A percentile compares a stretch with the other conserved stretches of the same genome.
These are phyloP conservation scores for Penicillium corylophilum DNA, from an alignment of 2,329 filamentous ascomycete genomes.

Conservation along the genomic window DNA sequence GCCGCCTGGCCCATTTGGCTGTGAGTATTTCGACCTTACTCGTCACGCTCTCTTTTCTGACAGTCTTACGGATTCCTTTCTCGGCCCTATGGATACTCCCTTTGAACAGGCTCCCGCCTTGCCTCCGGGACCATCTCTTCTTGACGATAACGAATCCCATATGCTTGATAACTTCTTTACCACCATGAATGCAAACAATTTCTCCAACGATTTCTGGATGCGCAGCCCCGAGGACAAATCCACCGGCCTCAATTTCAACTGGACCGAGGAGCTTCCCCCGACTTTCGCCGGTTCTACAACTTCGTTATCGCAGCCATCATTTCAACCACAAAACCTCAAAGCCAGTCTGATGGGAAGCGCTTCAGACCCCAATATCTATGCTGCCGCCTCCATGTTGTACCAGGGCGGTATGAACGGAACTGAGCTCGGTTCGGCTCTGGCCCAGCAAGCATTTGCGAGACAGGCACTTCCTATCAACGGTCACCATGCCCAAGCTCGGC, in stretches of 20 bases:
- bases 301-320: conserved; percentile 58
- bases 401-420: conserved; percentile 34
- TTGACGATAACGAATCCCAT: conserved; percentile 59
- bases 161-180: conserved; percentile 53
- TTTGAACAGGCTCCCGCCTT: conserved; percentile 58
- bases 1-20: conserved; percentile 64
- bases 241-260: conserved; percentile 34
- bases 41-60: neutral
- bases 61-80: conserved; percentile 31
- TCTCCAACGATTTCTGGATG: conserved; percentile 42
- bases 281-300: conserved; percentile 66
- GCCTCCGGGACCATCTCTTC: conserved; percentile 63
- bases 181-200: conserved; percentile 41
- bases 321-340: conserved; percentile 30
- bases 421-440: conserved; percentile 31
- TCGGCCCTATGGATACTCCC: conserved; percentile 35
- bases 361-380: conserved; percentile 54
- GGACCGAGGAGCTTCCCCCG: conserved; percentile 57
- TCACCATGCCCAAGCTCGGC: conserved; percentile 13
- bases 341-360: conserved; percentile 24
- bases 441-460: conserved; percentile 29
- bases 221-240: conserved; percentile 30
- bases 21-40: conserved; percentile 50
- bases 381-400: conserved; percentile 54
- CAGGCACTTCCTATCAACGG: conserved; percentile 24